Evolutionary conservation across 1,139 yeast species (phyloP), one percentile per base, ranked within the genome.

Genomic region (Sugiyamaella grinbergsii): DNA sequence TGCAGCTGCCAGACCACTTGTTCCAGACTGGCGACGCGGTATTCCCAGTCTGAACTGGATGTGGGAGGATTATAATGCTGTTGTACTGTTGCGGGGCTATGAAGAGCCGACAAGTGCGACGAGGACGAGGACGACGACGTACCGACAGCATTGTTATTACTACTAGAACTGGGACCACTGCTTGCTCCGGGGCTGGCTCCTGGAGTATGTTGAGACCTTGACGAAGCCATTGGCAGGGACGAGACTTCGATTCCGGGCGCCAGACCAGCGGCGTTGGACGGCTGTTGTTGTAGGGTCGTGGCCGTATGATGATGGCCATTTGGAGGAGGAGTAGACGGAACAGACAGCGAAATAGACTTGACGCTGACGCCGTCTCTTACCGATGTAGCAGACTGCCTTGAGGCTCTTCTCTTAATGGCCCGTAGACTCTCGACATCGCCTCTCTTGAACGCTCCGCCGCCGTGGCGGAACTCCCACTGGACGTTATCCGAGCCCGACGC

Each of bases 391-490:
- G 68, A 59, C 47, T 70, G 72, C 15, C 73, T 60, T 5, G 73
- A 70, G 0, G 75, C 71, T 41, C 95, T 73, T 54, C 96, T 73
- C 63, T 85, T 87, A 58, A 88, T 88, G 44, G 78, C 75, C 11
- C 81, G 73, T 50, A 88, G 71, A 8, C 82, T 75, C 41, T 77
- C 81, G 53, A 82, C 81, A 63, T 90, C 93, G 51, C 88, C 90
- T 54, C 87, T 83, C 59, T 77, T 79, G 69, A 91, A 91, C 53
- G 76, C 72, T 5, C 94, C 95, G 36, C 83, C 80, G 41, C 86
- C 82, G 64, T 91, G 98, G 57, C 84, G 83, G 70, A 91, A 91
- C 68, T 88, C 95, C 98, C 98, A 91, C 51, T 69, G 72, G 4
- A 78, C 55, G 70, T 58, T 26, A 20, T 51, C 52, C 57, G 61